Percentiles rank a stretch among this genome's conserved stretches.
Conservation (phyloP, 139 green algal genomes). For the Coelastrella sp. region DNA sequence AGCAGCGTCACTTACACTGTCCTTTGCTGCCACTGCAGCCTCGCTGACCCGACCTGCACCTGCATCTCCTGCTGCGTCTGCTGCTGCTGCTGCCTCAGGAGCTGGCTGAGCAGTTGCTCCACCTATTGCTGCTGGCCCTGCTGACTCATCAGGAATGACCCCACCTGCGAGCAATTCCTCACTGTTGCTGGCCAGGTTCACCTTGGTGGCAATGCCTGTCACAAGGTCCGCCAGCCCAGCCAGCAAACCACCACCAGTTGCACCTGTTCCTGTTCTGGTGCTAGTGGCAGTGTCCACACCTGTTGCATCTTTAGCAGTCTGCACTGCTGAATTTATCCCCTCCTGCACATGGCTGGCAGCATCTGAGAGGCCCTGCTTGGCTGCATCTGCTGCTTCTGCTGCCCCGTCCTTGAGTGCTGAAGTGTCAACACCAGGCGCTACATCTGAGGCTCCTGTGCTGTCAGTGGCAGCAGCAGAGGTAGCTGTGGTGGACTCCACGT, state of each 20-base stretch:
- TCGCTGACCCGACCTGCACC: neutral
- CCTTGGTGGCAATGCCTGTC: slow-evolving; percentile 40
- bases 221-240: slow-evolving; percentile 3
- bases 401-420: neutral
- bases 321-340: neutral
- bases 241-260: slow-evolving; percentile 7
- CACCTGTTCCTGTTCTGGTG: neutral
- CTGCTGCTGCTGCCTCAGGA: neutral
- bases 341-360: neutral
- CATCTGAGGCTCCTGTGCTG: slow-evolving; percentile 10
- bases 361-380: neutral
- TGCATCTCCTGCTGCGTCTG: neutral
- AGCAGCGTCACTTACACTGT: slow-evolving; percentile 27
- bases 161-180: slow-evolving; percentile 43
- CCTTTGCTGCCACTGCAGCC: neutral
- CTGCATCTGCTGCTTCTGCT: neutral
- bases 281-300: neutral
- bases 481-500: neutral
- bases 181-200: slow-evolving; percentile 36
- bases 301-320: neutral
- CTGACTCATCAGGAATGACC: slow-evolving; percentile 15
- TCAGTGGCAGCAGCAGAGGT: neutral
- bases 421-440: neutral
- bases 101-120: slow-evolving; percentile 21
- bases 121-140: slow-evolving; percentile 24